Evolutionary conservation across 768 basidiomycete species (phyloP).

Genomic region (Melanogaster broomeanus): DNA sequence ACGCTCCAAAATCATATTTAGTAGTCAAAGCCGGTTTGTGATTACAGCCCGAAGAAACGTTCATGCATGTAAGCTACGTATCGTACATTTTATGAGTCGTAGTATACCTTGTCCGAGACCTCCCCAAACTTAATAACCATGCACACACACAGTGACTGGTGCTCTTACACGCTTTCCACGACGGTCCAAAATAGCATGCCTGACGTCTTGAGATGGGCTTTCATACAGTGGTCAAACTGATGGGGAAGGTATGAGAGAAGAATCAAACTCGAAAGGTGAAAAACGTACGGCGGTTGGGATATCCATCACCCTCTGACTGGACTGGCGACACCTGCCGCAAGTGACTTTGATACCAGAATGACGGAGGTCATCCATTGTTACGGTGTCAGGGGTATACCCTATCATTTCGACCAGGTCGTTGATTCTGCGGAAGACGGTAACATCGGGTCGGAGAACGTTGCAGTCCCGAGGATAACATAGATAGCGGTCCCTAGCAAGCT

Average conservation of each 20-base stretch:
- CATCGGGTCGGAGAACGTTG: constrained; percentile 7
- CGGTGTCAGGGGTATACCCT: constrained; percentile 6
- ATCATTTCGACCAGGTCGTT: constrained; percentile 11
- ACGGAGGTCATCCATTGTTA: neutral
- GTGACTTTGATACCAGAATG: constrained; percentile 5
- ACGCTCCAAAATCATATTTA: too few species aligned
- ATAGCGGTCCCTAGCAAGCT: neutral
- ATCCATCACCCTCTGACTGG: neutral
- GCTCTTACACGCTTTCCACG: constrained; percentile 2
- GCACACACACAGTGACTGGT: too few species aligned
- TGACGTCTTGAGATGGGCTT: neutral
- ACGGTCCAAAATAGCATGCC: neutral
- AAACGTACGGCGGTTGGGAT: constrained; percentile 8
- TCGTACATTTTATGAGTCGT: too few species aligned
- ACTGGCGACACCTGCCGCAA: constrained; percentile 6
- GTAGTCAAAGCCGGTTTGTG: too few species aligned
- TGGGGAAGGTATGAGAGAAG: neutral
- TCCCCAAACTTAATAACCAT: neutral
- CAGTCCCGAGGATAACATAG: neutral
- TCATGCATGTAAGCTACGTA: too few species aligned
- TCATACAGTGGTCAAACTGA: constrained; percentile 11
- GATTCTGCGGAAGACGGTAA: neutral
- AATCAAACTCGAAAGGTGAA: neutral
- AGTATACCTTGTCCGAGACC: too few species aligned
- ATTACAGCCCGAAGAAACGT: too few species aligned